Conservation (phyloP, 495 filamentous ascomycete species). For the Penicillium fimorum region DNA sequence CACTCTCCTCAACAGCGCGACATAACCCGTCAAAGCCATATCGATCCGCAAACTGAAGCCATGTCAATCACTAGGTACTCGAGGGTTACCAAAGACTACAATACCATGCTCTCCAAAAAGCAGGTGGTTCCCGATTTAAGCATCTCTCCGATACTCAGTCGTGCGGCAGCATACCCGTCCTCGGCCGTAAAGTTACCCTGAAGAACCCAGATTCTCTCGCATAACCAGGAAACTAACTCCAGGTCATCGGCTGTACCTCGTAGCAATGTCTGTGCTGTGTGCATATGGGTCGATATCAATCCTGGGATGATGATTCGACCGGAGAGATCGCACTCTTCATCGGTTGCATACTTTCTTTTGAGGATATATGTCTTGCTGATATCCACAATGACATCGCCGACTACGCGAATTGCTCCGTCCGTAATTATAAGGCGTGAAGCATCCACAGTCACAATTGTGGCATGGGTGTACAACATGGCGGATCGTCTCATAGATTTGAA, state of each 20-base stretch:
- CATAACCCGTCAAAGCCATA: slow-evolving; percentile 49
- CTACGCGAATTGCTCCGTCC: slow-evolving; percentile 45
- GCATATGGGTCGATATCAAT: slow-evolving; percentile 50
- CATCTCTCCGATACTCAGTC: slow-evolving; percentile 51
- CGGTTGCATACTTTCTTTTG: slow-evolving; percentile 23
- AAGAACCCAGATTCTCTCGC: slow-evolving; percentile 49
- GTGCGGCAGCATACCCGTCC: slow-evolving; percentile 48
- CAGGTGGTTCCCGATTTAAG: slow-evolving; percentile 51
- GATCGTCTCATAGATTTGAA: slow-evolving; percentile 8
- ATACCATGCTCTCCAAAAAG: slow-evolving; percentile 51
- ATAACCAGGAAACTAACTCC: slow-evolving; percentile 46
- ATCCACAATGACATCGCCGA: slow-evolving; percentile 35
- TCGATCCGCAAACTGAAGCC: slow-evolving; percentile 43
- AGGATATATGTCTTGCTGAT: slow-evolving; percentile 40
- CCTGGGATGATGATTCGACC: slow-evolving; percentile 49
- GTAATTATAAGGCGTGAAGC: slow-evolving; percentile 40
- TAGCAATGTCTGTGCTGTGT: slow-evolving; percentile 49
- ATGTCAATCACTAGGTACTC: background rate
- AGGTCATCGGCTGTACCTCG: slow-evolving; percentile 50
- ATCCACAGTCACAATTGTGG: slow-evolving; percentile 51
- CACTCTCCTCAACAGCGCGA: slow-evolving; percentile 46
- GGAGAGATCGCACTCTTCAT: slow-evolving; percentile 34
- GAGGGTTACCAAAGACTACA: background rate
- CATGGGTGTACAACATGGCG: slow-evolving; percentile 36
- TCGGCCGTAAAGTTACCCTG: slow-evolving; percentile 45